These are phyloP conservation scores for Pyrenopolyporus hunteri DNA, from an alignment of 495 filamentous ascomycete species.

Conservation along the genomic window DNA sequence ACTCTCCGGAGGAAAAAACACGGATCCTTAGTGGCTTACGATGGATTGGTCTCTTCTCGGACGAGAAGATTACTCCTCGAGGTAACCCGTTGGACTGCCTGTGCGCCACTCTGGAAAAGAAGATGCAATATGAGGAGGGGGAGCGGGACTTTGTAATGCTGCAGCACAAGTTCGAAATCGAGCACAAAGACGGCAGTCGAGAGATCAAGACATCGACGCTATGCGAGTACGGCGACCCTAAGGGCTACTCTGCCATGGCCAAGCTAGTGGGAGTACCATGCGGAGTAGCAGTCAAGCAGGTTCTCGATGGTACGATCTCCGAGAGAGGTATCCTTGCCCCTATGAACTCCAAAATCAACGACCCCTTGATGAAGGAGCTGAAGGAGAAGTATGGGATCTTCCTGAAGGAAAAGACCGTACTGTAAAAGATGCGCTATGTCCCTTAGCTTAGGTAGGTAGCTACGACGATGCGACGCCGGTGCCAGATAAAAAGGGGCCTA, in stretches of 20 bases:
- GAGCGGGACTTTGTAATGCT: conserved; percentile 78
- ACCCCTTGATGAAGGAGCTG: conserved; percentile 72
- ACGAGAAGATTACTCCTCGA: conserved; percentile 70
- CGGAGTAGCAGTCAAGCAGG: conserved; percentile 71
- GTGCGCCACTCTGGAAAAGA: conserved; percentile 86
- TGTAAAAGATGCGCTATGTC: neutral
- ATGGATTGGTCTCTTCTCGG: conserved; percentile 89
- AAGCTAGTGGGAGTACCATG: conserved; percentile 72
- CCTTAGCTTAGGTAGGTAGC: neutral
- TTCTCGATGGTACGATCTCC: conserved; percentile 79
- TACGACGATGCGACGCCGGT: neutral
- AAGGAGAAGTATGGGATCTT: conserved; percentile 66
- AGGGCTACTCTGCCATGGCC: conserved; percentile 89
- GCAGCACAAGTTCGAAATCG: conserved; percentile 92
- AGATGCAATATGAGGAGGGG: conserved; percentile 84
- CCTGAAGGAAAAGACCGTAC: conserved; percentile 54
- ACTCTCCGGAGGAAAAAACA: conserved; percentile 71
- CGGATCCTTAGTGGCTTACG: conserved; percentile 77
- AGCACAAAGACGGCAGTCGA: conserved; percentile 71
- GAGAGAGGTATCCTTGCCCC: conserved; percentile 84
- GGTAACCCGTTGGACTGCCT: conserved; percentile 88
- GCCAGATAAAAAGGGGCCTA: conserved; percentile 1
- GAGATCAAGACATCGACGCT: conserved; percentile 83
- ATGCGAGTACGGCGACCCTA: conserved; percentile 82
- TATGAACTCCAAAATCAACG: conserved; percentile 73